These are phyloP conservation scores for Sporothrix protearum DNA, from an alignment of 2,329 filamentous ascomycete genomes.

Conservation along the genomic window DNA sequence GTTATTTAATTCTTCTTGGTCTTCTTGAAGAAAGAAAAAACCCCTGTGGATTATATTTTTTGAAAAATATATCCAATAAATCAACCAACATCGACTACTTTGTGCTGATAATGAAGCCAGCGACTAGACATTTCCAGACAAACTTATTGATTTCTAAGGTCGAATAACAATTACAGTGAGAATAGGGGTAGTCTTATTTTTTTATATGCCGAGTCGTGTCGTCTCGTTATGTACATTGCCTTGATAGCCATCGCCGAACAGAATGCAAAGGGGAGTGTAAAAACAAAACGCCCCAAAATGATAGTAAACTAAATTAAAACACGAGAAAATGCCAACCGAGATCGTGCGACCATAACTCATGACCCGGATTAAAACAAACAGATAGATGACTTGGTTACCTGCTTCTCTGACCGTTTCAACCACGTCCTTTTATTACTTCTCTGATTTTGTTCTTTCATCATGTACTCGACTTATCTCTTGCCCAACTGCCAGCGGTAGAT, in stretches of 20 bases:
- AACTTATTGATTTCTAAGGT: no score
- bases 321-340: not conserved
- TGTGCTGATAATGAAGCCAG: not conserved
- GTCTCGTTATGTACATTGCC: constrained; percentile 7
- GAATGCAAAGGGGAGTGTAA: constrained; percentile 7
- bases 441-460: not conserved
- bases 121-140: no score
- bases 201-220: not conserved
- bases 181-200: constrained; percentile 8
- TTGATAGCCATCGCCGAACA: not conserved
- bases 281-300: constrained; percentile 1
- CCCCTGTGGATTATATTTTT: no score
- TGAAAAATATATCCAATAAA: not conserved
- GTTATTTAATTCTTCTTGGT: no score
- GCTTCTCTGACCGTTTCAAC: not conserved
- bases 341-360: not conserved
- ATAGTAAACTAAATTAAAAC: not conserved
- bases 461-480: constrained; percentile 39
- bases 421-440: not conserved
- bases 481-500: constrained; percentile 83
- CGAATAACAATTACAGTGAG: not conserved
- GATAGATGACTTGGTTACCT: not conserved
- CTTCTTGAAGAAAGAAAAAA: no score
- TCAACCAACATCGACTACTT: not conserved
- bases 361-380: not conserved